phyloP scores from a whole-genome alignment of 371 early-diverging fungal species.

The Zopfochytrium polystomum region DNA sequence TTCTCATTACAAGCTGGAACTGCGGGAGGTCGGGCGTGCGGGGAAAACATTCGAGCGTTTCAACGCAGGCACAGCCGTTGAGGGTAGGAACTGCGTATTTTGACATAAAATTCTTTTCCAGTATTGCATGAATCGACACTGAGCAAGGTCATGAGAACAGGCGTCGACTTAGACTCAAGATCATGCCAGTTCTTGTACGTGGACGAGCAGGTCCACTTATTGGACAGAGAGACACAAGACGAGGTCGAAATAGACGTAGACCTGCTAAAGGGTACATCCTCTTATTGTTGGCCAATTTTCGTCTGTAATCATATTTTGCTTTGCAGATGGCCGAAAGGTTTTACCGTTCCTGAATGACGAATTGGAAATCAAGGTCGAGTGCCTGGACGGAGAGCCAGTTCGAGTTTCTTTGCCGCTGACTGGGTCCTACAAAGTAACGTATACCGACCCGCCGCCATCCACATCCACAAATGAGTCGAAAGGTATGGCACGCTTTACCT shows the following conservation, averaged over 20 bases:
- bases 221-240: conserved; percentile 70
- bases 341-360: conserved; percentile 51
- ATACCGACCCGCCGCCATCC: conserved; percentile 34
- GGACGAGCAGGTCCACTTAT: conserved; percentile 58
- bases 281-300: not conserved
- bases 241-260: conserved; percentile 60
- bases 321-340: conserved; percentile 29
- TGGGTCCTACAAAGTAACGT: conserved; percentile 48
- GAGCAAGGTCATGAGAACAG: conserved; percentile 20
- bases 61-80: conserved; percentile 59
- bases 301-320: not conserved
- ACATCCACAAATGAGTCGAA: conserved; percentile 65
- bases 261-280: conserved; percentile 4
- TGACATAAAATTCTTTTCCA: conserved; percentile 2
- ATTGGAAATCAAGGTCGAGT: conserved; percentile 52
- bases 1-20: conserved; percentile 58
- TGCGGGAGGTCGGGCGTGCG: conserved; percentile 55
- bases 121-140: not conserved
- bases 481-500: conserved; percentile 11
- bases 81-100: conserved; percentile 43
- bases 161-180: conserved; percentile 62
- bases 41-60: conserved; percentile 62
- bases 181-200: conserved; percentile 70
- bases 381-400: conserved; percentile 53
- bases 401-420: conserved; percentile 52